Evolutionary conservation across 2,329 filamentous ascomycete species (phyloP), one percentile per base, ranked within the genome.

Genomic region (Didymella keratinophila): DNA sequence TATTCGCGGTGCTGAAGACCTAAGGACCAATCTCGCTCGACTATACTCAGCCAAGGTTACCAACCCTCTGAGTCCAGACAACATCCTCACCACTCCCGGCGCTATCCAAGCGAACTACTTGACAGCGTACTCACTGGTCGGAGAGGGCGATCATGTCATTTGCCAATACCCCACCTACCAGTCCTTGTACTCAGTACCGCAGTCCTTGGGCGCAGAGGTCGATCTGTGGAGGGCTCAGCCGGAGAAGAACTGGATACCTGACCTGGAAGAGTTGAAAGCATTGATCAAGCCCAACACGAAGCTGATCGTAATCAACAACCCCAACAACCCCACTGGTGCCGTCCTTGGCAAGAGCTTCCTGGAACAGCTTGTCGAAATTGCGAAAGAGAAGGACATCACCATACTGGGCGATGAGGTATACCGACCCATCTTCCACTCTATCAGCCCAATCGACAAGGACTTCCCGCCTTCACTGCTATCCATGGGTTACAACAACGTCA

Each of bases 71-170:
- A 75, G 82, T 18, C 78, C 73, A 1, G 86, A 92, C 16, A 87
- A 90, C 67, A 83, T 96, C 39, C 76, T 96, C 52, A 87, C 94
- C 58, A 92, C 91, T 0, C 86, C 89, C 28, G 93, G 93, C 10
- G 92, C 91, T 14, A 96, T 96, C 49, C 83, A 86, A 6, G 92
- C 92, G n/a, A 96, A 96, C 71, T 91, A 92, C 67, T 78, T 95
- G n/a, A 79, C 88, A 2, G 83, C 95, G 8, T 93, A 93, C 74
- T 82, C 88, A 1, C 80, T 95, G 7, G 73, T 95, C 2, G 85
- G 86, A 0, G 85, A 87, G 0, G 90, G 88, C 0, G 91, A 96
- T 71, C 92, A 96, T 81, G 89, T 94, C 45, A 84, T 96, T 58
- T 95, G 91, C 70, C 90, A 95, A 57, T 91, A 93, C 72, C 92